Base-by-base conservation (phyloP, 805 yeast genomes). In the Barnettozyma wickerhamii region DNA sequence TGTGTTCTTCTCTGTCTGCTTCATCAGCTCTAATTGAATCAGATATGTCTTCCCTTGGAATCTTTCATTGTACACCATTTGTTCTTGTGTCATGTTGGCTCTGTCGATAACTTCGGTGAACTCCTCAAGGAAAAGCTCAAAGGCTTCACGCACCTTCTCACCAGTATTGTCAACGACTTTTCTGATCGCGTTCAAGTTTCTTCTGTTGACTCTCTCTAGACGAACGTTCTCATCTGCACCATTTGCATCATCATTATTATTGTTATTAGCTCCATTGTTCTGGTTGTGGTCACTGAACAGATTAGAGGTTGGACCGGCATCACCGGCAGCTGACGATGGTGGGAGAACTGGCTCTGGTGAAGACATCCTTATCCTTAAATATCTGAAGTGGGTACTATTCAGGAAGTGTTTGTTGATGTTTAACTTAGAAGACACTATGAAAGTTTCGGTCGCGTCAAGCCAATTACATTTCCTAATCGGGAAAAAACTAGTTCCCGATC, bases 81-180 rank as follows among this genome's bases (percentile, higher is more conserved):
- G 55, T 19, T 53, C 60, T 50, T 56, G 49, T 42, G 66, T 40
- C 40, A 47, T 33, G 43, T 49, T 36, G 26, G 59, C 63, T 17
- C 55, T 55, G 18, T 59, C 65, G 14, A 59, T 59, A 17, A 66
- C 59, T 7, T 63, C 66, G 33, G 75, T 65, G 56, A 70, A 91
- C 24, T 77, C 84, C 55, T 80, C 84, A 41, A 91, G 64, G 56
- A 91, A 91, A 49, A 74, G 77, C 60, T 90, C 96, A 60, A 93
- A 91, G 13, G 90, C 80, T 61, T 88, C 96, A 33, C 91, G 77
- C 14, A 93, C 97, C 52, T 87, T 87, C 59, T 90, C 97, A 44
- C 96, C 97, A 4, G 96, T 88, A 35, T 79, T 78, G 66, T 93
- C 99, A 20, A 77, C 77, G 20, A 93, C 96, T 58, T 84, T 87